phyloP scores from a whole-genome alignment of 768 basidiomycete species.

The Solioccasus polychromus region DNA sequence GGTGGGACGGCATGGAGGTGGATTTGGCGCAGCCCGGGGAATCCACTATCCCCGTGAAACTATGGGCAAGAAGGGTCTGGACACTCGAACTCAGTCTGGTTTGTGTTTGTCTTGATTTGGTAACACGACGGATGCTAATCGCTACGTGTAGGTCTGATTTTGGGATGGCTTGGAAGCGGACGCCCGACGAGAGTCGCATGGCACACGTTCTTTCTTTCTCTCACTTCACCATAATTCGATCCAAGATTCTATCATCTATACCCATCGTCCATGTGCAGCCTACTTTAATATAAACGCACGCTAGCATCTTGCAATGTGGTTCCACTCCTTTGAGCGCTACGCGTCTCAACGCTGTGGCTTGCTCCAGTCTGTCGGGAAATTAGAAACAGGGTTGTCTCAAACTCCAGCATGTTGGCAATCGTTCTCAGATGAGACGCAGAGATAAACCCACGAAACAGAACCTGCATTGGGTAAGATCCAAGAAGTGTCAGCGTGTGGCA shows the following conservation, averaged over 20 bases:
- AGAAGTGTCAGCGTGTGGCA: no score
- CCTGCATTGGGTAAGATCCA: no score
- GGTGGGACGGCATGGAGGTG: conserved; percentile 98
- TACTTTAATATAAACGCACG: conserved; percentile 27
- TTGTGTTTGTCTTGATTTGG: conserved; percentile 17
- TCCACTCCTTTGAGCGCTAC: neutral
- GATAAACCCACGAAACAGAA: no score
- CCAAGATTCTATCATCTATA: conserved; percentile 23
- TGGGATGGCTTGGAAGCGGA: conserved; percentile 1
- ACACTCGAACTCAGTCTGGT: conserved; percentile 96
- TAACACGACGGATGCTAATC: neutral
- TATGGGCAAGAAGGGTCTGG: conserved; percentile 98
- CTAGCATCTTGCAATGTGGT: conserved; percentile 22
- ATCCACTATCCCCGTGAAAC: conserved; percentile 63
- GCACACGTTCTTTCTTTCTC: conserved; percentile 6
- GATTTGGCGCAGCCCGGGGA: conserved; percentile 64
- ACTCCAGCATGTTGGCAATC: neutral
- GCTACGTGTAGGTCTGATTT: conserved; percentile 18
- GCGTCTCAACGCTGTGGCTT: neutral
- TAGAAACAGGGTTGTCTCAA: neutral
- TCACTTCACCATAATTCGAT: conserved; percentile 17
- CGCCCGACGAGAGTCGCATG: neutral
- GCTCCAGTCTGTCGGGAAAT: neutral
- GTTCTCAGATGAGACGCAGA: neutral
- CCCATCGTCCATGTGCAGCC: conserved; percentile 26